Base-by-base conservation (phyloP, 306 rosid species). In the Ormosia semicastrata region DNA sequence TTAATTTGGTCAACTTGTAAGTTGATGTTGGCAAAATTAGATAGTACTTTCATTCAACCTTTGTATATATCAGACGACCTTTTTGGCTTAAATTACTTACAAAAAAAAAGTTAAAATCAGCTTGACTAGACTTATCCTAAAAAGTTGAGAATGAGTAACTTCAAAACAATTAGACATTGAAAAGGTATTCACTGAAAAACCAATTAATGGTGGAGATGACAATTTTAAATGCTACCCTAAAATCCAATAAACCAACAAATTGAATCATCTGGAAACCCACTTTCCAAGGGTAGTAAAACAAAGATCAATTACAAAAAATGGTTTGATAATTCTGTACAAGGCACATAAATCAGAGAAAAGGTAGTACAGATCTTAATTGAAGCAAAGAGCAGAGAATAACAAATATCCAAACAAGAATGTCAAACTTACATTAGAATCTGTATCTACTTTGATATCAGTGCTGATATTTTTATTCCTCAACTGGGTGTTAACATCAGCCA, bases 381-480 rank as follows among this genome's bases (percentile, higher is more conserved):
- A 60, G 24, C 7, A 7, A 44, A 46, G 8, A 18, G 18, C 13
- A 24, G 5, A 43, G 6, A 39, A 44, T n/a, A 58, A 56, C 57
- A 43, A 67, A 71, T 60, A 57, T 44, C 49, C 34, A 6, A 72
- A 78, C 50, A 79, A 5, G 57, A 52, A n/a, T n/a, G n/a, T n/a
- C n/a, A 40, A 24, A 54, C 90, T 90, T 80, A 95, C 99, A 66
- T 93, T 93, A 58, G 99, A 92, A 79, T 68, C 86, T 0, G 98
- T 86, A 85, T 93, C 99, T 33, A 95, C 99, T 92, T 95, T 95
- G 89, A 95, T 77, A 84, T 95, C 98, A 33, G 98, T 84, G 18
- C 98, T 95, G 86, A 93, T 13, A 79, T 95, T 95, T 66, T 86
- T 84, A 79, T 82, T 91, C 92, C 90, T 90, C 89, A 95, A 77